Base-by-base conservation (phyloP, 2,329 filamentous ascomycete species). In the Blastomyces emzantsi region DNA sequence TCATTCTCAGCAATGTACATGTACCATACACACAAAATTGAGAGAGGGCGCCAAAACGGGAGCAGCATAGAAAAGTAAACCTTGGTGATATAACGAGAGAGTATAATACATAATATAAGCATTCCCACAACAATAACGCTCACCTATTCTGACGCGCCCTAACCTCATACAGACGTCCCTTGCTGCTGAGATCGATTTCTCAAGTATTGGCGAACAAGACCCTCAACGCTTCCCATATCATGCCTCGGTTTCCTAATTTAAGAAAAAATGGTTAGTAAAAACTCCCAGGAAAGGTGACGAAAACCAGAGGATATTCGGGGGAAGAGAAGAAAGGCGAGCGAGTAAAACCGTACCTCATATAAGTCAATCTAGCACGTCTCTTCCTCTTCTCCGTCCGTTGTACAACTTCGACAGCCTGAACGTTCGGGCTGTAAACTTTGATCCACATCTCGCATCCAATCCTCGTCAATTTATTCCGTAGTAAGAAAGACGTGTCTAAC, bases 371-470 rank as follows among this genome's bases (percentile, higher is more conserved):
- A 33, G 92, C 93, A 71, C 94, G 85, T 74, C 92, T 87, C 68
- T 91, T 90, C 75, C 91, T 85, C 87, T 92, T 94, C 73, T 85
- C 83, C 67, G 86, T 84, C 70, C 93, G 83, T 85, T 96, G 90
- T 76, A 97, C 90, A 70, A 99, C 88, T 79, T 99, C 93, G 72
- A 99, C 91, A 67, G 90, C 90, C 74, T 89, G 86, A 41, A 97
- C 88, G 73, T 90, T 89, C 65, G 93, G 93, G 73, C 86, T 90
- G 81, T 94, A 97, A 64, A 97, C 82, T 82, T 99, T 99, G 78
- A 90, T 92, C 87, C 91, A 96, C 90, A 96, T 94, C 83, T 99
- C 94, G 65, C 96, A 90, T 65, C 90, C 90, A 7, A 95, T 85
- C 70, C 90, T 85, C 69, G 90, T 92, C 70, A 99, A 80, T 73